phyloP scores from a whole-genome alignment of 352 stramenopile species.

The Phytophthora sp. region DNA sequence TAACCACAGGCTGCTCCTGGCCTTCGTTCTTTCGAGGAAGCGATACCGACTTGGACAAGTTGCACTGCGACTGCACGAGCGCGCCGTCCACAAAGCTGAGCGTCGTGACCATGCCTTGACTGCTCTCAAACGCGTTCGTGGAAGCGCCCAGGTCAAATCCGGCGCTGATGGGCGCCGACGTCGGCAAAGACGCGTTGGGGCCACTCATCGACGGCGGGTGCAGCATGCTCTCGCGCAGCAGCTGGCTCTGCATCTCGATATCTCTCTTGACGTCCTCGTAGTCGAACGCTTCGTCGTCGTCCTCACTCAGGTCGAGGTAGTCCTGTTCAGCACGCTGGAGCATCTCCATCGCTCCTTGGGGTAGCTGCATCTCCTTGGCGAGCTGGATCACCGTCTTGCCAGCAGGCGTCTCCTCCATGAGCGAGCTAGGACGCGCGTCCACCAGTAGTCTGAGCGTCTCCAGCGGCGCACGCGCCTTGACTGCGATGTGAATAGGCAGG shows the following conservation, averaged over 20 bases:
- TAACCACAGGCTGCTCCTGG: conserved; percentile 16
- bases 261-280: conserved; percentile 79
- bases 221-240: conserved; percentile 80
- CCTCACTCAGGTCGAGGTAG: conserved; percentile 67
- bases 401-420: conserved; percentile 72
- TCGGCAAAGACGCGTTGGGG: conserved; percentile 35
- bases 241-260: conserved; percentile 77
- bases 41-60: conserved; percentile 28
- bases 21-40: conserved; percentile 21
- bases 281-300: conserved; percentile 68
- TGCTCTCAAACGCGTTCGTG: conserved; percentile 44
- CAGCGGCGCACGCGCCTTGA: conserved; percentile 56
- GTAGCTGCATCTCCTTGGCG: conserved; percentile 59
- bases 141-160: conserved; percentile 34
- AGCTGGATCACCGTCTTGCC: conserved; percentile 78
- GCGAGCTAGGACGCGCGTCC: conserved; percentile 65
- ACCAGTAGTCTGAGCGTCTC: conserved; percentile 69
- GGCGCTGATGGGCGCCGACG: conserved; percentile 31
- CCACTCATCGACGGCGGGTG: conserved; percentile 40
- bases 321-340: conserved; percentile 73
- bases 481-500: conserved; percentile 83
- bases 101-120: conserved; percentile 47
- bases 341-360: conserved; percentile 54
- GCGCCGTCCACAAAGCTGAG: conserved; percentile 47
- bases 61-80: conserved; percentile 44